These are phyloP conservation scores for Stenocarpella maydis DNA, from an alignment of 2,329 filamentous ascomycete species.

Conservation along the genomic window DNA sequence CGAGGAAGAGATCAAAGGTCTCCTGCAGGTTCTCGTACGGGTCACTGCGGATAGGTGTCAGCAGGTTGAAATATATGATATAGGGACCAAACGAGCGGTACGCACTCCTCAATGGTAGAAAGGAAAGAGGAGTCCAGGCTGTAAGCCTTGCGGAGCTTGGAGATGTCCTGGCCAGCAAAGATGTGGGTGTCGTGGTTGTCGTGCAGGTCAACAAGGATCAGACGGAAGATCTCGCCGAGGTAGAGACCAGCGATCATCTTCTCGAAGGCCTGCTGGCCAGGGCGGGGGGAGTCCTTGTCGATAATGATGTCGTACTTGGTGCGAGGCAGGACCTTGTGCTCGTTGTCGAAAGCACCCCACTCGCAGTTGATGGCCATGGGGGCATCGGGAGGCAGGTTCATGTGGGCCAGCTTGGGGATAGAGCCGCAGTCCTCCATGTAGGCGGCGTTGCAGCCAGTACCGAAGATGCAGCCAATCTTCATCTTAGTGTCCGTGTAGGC, in stretches of 20 bases:
- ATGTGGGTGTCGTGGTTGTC: constrained; percentile 78
- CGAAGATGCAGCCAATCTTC: constrained; percentile 97
- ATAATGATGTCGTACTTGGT: constrained; percentile 88
- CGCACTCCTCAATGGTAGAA: constrained; percentile 86
- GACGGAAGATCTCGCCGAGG: constrained; percentile 91
- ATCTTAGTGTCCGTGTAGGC: constrained; percentile 94
- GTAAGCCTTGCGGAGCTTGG: constrained; percentile 84
- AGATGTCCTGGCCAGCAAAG: constrained; percentile 85
- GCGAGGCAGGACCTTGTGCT: constrained; percentile 84
- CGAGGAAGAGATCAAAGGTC: constrained; percentile 82
- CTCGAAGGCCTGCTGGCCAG: constrained; percentile 94
- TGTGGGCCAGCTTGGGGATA: constrained; percentile 91
- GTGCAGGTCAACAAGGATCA: constrained; percentile 85
- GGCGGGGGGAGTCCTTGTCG: constrained; percentile 89
- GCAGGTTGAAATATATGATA: neutral
- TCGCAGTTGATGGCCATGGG: constrained; percentile 98
- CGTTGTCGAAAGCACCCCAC: constrained; percentile 96
- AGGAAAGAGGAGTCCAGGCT: constrained; percentile 92
- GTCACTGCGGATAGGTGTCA: constrained; percentile 63
- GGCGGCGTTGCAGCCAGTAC: constrained; percentile 96
- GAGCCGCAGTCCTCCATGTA: constrained; percentile 95
- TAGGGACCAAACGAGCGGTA: constrained; percentile 35
- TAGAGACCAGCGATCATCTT: constrained; percentile 98
- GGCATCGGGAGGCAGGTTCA: constrained; percentile 84
- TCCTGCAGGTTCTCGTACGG: constrained; percentile 95